A percentile compares a stretch with the other conserved stretches of the same genome.
Conservation (phyloP, 345 rosid genomes). For the Laguncularia racemosa region DNA sequence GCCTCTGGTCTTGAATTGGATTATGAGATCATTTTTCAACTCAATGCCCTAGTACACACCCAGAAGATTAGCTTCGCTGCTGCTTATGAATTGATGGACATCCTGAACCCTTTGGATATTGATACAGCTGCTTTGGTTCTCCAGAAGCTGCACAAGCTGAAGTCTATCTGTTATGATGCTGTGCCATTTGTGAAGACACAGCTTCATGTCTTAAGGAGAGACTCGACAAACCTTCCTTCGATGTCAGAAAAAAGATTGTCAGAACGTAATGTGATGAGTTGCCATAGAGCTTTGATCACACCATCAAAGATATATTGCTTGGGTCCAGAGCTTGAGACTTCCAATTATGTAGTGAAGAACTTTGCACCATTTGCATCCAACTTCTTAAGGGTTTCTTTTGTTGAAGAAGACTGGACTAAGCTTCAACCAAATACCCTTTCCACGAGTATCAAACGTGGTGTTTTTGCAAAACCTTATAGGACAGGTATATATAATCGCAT, state of each 20-base stretch:
- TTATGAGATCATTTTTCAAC: slow-evolving; percentile 73
- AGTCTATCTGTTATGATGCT: slow-evolving; percentile 58
- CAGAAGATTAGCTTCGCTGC: slow-evolving; percentile 67
- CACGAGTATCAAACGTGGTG: slow-evolving; percentile 49
- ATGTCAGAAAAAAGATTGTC: slow-evolving; percentile 31
- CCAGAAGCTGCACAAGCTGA: slow-evolving; percentile 62
- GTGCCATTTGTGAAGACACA: slow-evolving; percentile 42
- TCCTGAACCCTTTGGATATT: slow-evolving; percentile 29
- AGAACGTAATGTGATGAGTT: slow-evolving; percentile 54
- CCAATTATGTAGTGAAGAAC: slow-evolving; percentile 78
- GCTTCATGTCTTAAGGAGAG: slow-evolving; percentile 27
- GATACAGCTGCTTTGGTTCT: slow-evolving; percentile 49
- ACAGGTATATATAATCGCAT: slow-evolving; percentile 67
- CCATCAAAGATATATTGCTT: slow-evolving; percentile 80
- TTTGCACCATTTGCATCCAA: slow-evolving; percentile 71
- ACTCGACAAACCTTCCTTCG: slow-evolving; percentile 26
- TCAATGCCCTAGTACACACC: slow-evolving; percentile 73
- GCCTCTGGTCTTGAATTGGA: slow-evolving; percentile 31
- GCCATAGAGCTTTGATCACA: slow-evolving; percentile 75
- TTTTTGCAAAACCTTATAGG: slow-evolving; percentile 57
- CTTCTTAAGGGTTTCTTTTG: slow-evolving; percentile 81
- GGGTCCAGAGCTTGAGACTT: slow-evolving; percentile 89
- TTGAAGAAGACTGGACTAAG: slow-evolving; percentile 96
- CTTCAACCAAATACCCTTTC: slow-evolving; percentile 65
- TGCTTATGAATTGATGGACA: slow-evolving; percentile 35